Evolutionary conservation across 768 basidiomycete genomes (phyloP), one percentile per base, ranked within the genome.

Genomic region (Naganishia onofrii): DNA sequence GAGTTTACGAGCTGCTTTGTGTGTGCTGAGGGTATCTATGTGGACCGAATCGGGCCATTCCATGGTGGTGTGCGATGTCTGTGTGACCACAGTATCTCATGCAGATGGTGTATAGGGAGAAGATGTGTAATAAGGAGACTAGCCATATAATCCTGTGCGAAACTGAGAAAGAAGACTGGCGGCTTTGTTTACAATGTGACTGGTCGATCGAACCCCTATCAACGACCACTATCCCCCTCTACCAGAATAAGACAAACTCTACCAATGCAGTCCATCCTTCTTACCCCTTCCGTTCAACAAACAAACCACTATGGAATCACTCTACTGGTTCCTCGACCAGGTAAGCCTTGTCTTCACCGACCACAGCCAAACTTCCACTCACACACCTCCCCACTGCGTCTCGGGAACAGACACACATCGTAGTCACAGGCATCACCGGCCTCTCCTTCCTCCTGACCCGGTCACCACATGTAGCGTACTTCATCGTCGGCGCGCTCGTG

Each of bases 401-500:
- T n/a, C n/a, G n/a, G n/a, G n/a, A 28, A 54, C 31, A 81, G 79
- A 80, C 80, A 5, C 78, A 79, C 65, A 73, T 81, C 51, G 78
- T 80, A 21, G 76, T 81, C 29, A 82, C 80, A 0, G 54, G 71
- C 19, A 46, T 77, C 8, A 82, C 81, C 0, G 77, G 78, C 6
- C 46, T 78, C 21, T 71, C 75, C 10, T 71, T 82, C 42, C 48
- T 82, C 12, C 79, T 75, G 29, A 80, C 82, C 5, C 74, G 79
- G 8, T 74, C 77, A n/a, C 78, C 79, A 3, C 81, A 82, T 71
- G 76, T 79, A 1, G 71, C 76, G 28, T 83, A 76, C 70, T 82
- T 83, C 67, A 76, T 78, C 17, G 69, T 73, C 0, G 82, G 82
- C 0, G 80, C 82, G 10, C 72, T 82, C 15, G 73, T 34, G 0